Percentiles rank a stretch among this genome's conserved stretches.
Evolutionary conservation across 495 filamentous ascomycete species (phyloP).

Genomic region (Podospora conica): DNA sequence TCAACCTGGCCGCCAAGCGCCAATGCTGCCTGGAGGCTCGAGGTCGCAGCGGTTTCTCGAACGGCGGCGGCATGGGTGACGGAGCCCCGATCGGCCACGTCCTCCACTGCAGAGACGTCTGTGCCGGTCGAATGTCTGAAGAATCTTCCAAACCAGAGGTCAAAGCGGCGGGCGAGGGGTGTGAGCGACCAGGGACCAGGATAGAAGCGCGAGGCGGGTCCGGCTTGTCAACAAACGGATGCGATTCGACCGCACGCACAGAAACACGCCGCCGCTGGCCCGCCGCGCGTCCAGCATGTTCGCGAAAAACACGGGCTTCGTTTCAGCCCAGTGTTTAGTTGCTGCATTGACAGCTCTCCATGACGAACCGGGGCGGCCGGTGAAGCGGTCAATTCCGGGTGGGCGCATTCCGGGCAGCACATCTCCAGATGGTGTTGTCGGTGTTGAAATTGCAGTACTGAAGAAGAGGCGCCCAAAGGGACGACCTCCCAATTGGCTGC

Average conservation of each 20-base stretch:
- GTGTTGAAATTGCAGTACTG: background rate
- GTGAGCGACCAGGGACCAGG: constrained; percentile 15
- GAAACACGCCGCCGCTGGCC: background rate
- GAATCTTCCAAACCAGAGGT: constrained; percentile 32
- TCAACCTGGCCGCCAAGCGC: background rate
- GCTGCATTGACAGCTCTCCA: constrained; percentile 5
- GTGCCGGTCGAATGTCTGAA: constrained; percentile 26
- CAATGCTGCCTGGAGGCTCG: background rate
- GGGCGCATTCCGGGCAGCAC: constrained; percentile 2
- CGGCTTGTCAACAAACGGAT: constrained; percentile 7
- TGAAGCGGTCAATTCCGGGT: constrained; percentile 8
- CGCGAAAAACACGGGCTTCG: background rate
- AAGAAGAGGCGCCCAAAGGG: background rate
- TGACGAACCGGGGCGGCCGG: constrained; percentile 2
- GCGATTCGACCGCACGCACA: constrained; percentile 4
- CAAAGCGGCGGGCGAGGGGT: constrained; percentile 21
- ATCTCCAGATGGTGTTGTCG: background rate
- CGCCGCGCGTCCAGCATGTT: background rate
- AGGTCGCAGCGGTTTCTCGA: background rate
- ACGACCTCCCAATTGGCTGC: background rate
- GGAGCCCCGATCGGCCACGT: background rate
- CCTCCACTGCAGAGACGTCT: constrained; percentile 5
- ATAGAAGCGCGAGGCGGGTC: constrained; percentile 13
- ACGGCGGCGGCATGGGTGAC: background rate
- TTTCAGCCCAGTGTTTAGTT: constrained; percentile 7